These are phyloP conservation scores for Pseudogymnoascus sp. DNA, from an alignment of 2,329 filamentous ascomycete genomes.

Conservation along the genomic window DNA sequence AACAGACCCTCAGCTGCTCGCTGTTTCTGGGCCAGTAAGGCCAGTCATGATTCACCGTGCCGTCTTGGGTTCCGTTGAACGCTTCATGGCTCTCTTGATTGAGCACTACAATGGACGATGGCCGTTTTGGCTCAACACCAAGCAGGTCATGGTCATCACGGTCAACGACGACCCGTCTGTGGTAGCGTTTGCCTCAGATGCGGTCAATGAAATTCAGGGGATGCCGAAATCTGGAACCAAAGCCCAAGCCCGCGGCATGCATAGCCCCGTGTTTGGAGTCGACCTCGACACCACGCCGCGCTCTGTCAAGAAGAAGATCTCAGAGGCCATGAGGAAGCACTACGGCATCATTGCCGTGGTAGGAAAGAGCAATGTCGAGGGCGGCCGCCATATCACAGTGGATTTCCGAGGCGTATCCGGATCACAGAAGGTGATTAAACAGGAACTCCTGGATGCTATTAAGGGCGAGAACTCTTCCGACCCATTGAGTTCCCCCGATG, in stretches of 20 bases:
- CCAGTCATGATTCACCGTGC: slow-evolving; percentile 82
- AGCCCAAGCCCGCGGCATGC: slow-evolving; percentile 35
- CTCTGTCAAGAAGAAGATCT: slow-evolving; percentile 60
- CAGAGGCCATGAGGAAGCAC: slow-evolving; percentile 61
- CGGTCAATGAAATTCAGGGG: slow-evolving; percentile 12
- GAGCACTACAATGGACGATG: slow-evolving; percentile 74
- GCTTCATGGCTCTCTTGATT: slow-evolving; percentile 76
- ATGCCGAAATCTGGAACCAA: slow-evolving; percentile 6
- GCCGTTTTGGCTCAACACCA: slow-evolving; percentile 83
- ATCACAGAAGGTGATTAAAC: slow-evolving; percentile 8
- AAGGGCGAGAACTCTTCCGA: background rate
- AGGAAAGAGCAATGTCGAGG: slow-evolving; percentile 56
- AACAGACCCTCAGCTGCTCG: slow-evolving; percentile 39
- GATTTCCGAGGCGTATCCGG: slow-evolving; percentile 33
- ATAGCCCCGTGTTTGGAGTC: slow-evolving; percentile 56
- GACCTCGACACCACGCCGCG: slow-evolving; percentile 61
- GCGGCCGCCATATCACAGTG: slow-evolving; percentile 43
- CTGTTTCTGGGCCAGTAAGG: slow-evolving; percentile 49
- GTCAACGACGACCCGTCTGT: slow-evolving; percentile 49
- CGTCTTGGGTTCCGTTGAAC: slow-evolving; percentile 75
- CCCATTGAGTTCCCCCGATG: background rate
- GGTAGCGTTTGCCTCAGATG: slow-evolving; percentile 20
- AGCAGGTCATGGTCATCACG: slow-evolving; percentile 66
- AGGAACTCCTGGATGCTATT: background rate
- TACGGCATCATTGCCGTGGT: slow-evolving; percentile 69